Conservation (phyloP, 1,284 basidiomycete genomes). For the Puccinia hordei region DNA sequence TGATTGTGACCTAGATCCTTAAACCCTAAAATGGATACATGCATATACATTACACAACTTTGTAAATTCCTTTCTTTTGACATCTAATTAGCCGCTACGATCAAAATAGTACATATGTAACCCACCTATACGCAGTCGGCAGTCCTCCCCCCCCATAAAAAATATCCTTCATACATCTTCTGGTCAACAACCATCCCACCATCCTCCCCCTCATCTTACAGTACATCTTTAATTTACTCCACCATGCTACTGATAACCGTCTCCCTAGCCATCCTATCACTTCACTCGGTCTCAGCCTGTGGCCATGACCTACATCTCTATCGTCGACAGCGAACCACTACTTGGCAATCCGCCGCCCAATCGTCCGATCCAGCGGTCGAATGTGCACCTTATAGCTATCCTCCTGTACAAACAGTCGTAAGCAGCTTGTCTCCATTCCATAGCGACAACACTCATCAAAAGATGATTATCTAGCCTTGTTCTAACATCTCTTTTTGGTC, state of each 20-base stretch:
- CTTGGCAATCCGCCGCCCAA: slow-evolving; percentile 30
- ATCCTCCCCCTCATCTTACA: too few relatives aligned
- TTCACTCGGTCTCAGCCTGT: slow-evolving; percentile 10
- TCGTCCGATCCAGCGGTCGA: slow-evolving; percentile 10
- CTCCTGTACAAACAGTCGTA: slow-evolving; percentile 40
- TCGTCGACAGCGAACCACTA: slow-evolving; percentile 32
- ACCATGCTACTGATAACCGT: background rate
- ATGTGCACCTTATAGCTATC: slow-evolving; percentile 44
- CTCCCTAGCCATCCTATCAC: background rate
- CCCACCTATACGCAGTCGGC: too few relatives aligned
- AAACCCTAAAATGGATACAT: too few relatives aligned
- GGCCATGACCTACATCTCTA: slow-evolving; percentile 32
- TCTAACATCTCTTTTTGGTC: background rate
- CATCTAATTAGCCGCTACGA: too few relatives aligned
- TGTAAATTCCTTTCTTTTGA: too few relatives aligned
- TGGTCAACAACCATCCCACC: too few relatives aligned
- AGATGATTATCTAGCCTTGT: background rate
- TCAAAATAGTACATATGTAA: too few relatives aligned
- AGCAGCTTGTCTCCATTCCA: background rate
- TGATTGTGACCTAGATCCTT: too few relatives aligned
- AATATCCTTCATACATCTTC: too few relatives aligned
- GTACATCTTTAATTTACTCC: too few relatives aligned
- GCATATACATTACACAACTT: too few relatives aligned
- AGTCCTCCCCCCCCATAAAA: too few relatives aligned
- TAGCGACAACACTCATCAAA: background rate